Evolutionary conservation across 495 filamentous ascomycete species (phyloP), one percentile per base, ranked within the genome.

Genomic region (Neurospora tetrasperma): DNA sequence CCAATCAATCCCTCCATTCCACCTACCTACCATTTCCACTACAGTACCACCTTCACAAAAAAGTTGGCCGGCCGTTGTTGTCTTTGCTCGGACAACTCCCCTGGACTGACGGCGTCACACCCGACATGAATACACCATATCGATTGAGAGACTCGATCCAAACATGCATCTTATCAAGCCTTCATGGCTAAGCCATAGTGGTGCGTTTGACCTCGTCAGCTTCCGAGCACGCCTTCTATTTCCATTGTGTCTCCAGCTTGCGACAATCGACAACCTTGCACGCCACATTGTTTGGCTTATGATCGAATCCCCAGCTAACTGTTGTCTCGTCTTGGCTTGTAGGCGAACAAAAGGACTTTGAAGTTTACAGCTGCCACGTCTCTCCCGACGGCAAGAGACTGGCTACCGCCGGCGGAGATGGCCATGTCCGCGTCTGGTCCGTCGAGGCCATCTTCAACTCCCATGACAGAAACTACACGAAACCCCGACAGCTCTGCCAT

Each of bases 391-490:
- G 94, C 75, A 90, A 88, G 74, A 88, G 96, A 73, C 86, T 99
- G 71, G 96, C 94, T 41, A 98, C 96, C 9, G 96, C 93, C 74
- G 94, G 93, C 77, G 94, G 94, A 90, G 96, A 99, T 88, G 95
- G 96, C 79, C 93, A 96, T 78, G 95, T 98, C 74, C 92, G 96
- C 41, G 93, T 99, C 74, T 99, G 96, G 96, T 98, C 96, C 54
- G 97, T 91, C 40, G 93, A 97, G 74, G 93, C 96, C 62, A 94
- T 98, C 77, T 90, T 91, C 82, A 92, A 92, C 73, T 90, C 93
- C 70, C 85, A 87, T 69, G 87, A 96, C 71, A 83, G 89, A 18
- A 88, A 87, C 73, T 88, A 87, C 79, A 86, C 82, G 71, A 92
- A 94, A 77, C 96, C 96, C 31, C 93, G 93, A 78, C 96, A 99